phyloP scores from a whole-genome alignment of 1,284 basidiomycete species.

The Cryptococcus jaspeensis region DNA sequence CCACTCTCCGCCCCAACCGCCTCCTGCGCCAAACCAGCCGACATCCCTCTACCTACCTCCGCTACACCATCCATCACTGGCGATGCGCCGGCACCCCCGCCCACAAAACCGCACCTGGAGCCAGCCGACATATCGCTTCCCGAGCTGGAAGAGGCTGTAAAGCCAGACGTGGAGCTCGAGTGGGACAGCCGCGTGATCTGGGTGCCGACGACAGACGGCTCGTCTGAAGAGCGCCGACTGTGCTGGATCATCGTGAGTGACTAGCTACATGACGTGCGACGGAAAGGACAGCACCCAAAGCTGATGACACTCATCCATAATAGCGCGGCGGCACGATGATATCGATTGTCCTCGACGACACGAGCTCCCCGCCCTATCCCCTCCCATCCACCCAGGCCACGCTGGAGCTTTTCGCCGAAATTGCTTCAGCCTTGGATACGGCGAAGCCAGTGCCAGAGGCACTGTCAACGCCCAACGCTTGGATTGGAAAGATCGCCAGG shows the following conservation, averaged over 20 bases:
- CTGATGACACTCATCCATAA: neutral
- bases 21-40: neutral
- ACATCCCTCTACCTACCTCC: too few relatives aligned
- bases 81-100: neutral
- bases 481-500: neutral
- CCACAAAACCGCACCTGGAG: constrained; percentile 6
- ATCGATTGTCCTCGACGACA: constrained; percentile 16
- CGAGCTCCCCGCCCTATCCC: neutral
- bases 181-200: constrained; percentile 19
- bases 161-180: constrained; percentile 17
- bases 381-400: constrained; percentile 6
- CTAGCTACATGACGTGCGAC: too few relatives aligned
- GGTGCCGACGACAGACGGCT: neutral
- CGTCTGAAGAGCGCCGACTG: constrained; percentile 12
- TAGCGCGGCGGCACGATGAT: constrained; percentile 35
- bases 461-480: neutral
- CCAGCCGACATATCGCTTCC: constrained; percentile 15
- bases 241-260: constrained; percentile 37
- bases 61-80: neutral
- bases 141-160: constrained; percentile 31
- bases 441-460: too few relatives aligned
- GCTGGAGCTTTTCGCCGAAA: constrained; percentile 1
- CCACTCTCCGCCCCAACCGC: neutral
- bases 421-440: neutral
- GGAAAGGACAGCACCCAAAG: too few relatives aligned